phyloP scores from a whole-genome alignment of 345 rosid species.

The Moricandia moricandioides region DNA sequence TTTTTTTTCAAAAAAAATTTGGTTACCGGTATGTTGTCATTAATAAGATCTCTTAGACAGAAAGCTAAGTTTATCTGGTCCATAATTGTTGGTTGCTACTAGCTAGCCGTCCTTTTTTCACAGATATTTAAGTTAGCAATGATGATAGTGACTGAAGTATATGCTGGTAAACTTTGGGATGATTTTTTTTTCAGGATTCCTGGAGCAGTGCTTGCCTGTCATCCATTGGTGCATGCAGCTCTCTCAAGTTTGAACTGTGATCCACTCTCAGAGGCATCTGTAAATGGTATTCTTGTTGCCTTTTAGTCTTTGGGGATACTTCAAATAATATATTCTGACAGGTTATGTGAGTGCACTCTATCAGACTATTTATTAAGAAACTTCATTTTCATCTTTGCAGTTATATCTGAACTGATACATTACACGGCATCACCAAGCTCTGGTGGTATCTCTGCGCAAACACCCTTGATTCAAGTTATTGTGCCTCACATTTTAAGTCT shows the following conservation, averaged over 20 bases:
- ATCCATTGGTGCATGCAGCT: constrained; percentile 86
- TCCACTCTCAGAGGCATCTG: constrained; percentile 93
- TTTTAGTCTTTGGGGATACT: neutral
- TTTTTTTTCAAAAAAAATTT: neutral
- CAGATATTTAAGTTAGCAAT: constrained; percentile 4
- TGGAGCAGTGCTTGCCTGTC: constrained; percentile 80
- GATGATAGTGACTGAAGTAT: constrained; percentile 4
- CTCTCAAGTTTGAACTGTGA: constrained; percentile 85
- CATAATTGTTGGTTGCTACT: constrained; percentile 10
- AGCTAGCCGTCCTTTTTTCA: neutral
- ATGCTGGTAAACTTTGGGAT: constrained; percentile 8
- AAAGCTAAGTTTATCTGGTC: constrained; percentile 5
- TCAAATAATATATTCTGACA: neutral
- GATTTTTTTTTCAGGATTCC: constrained; percentile 65
- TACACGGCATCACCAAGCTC: constrained; percentile 71
- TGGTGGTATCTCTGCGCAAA: constrained; percentile 77
- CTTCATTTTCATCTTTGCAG: constrained; percentile 47
- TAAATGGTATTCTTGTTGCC: constrained; percentile 62
- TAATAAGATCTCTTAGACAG: neutral
- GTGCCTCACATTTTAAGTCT: constrained; percentile 90
- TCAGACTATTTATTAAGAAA: constrained; percentile 1
- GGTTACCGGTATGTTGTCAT: constrained; percentile 4
- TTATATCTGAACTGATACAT: constrained; percentile 90
- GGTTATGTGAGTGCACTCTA: neutral
- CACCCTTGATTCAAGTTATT: constrained; percentile 90